Evolutionary conservation across 352 stramenopile genomes (phyloP).

Genomic region (Globisporangium perplexum): DNA sequence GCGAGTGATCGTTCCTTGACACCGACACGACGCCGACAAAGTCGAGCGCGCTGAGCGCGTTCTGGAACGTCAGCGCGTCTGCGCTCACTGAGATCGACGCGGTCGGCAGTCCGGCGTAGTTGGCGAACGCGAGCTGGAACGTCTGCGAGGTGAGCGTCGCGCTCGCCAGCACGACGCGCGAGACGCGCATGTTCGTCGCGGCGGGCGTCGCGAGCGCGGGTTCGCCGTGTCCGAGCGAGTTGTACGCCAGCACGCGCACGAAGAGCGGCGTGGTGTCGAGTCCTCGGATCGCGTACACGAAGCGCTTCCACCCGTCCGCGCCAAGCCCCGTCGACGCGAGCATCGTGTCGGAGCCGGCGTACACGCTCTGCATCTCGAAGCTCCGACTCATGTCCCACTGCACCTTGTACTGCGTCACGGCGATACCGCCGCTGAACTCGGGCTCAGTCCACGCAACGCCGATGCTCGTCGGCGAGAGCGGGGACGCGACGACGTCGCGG

Average conservation of each 20-base stretch:
- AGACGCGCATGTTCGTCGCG: slow-evolving; percentile 46
- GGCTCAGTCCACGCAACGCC: slow-evolving; percentile 78
- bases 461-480: slow-evolving; percentile 29
- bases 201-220: slow-evolving; percentile 33
- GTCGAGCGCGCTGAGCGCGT: slow-evolving; percentile 41
- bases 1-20: slow-evolving; percentile 55
- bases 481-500: slow-evolving; percentile 25
- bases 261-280: slow-evolving; percentile 62
- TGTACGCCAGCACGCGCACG: slow-evolving; percentile 82
- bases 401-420: slow-evolving; percentile 88
- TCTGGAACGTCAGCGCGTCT: slow-evolving; percentile 40
- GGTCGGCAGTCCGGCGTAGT: slow-evolving; percentile 34
- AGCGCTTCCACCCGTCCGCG: slow-evolving; percentile 3
- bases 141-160: slow-evolving; percentile 32
- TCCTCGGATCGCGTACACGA: slow-evolving; percentile 35
- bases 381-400: slow-evolving; percentile 88
- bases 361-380: slow-evolving; percentile 78
- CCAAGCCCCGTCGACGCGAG: slow-evolving; percentile 1
- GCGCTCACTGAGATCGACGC: slow-evolving; percentile 39
- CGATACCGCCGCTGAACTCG: slow-evolving; percentile 54
- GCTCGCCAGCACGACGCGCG: slow-evolving; percentile 31
- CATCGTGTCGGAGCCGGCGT: slow-evolving; percentile 40
- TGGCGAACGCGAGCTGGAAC: slow-evolving; percentile 52
- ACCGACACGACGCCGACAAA: slow-evolving; percentile 56
- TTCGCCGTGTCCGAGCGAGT: slow-evolving; percentile 64